Base-by-base conservation (phyloP, 345 rosid species). In the Aquilaria malaccensis region DNA sequence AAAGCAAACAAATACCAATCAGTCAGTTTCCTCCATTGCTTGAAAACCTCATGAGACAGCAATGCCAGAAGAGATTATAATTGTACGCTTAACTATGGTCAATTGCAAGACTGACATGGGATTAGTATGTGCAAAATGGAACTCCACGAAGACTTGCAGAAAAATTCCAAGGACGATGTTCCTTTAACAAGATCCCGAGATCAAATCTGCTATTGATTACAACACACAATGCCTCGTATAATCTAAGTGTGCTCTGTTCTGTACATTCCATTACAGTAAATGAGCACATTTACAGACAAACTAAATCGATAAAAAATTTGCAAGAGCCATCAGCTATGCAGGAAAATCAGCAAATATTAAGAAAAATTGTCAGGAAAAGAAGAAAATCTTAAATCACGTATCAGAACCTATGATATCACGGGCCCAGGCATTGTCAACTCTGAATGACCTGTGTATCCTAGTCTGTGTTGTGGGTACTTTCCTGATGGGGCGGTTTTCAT, bases 361-460 rank as follows among this genome's bases (percentile, higher is more conserved):
- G 53, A 64, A 47, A 66, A n/a, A 10, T 62, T 49, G 54, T 54
- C 10, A 37, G 7, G 1, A 3, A 43, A 2, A 31, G 30, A 50
- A 30, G n/a, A 13, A 54, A 48, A 45, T 3, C 46, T 41, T 37
- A 53, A 29, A 30, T 50, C 69, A 68, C 3, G 59, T 31, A 56
- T 62, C 73, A 32, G 60, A 15, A 22, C 45, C 61, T 30, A 59
- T 13, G 43, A 77, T 52, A 65, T 78, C 82, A 9, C 56, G 65
- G 22, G 72, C 74, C 82, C 85, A 79, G 67, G 96, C 82, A 61
- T 87, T 74, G 22, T 97, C 96, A 53, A 79, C 80, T 1, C 81
- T 77, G 72, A 74, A 89, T 48, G 88, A 69, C 75, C 94, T 80
- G 70, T 85, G 91, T 72, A 89, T 78, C 76, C 82, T 85, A 52